phyloP scores from a whole-genome alignment of 2,329 filamentous ascomycete genomes.

The Phaeophleospora eucalypticola region DNA sequence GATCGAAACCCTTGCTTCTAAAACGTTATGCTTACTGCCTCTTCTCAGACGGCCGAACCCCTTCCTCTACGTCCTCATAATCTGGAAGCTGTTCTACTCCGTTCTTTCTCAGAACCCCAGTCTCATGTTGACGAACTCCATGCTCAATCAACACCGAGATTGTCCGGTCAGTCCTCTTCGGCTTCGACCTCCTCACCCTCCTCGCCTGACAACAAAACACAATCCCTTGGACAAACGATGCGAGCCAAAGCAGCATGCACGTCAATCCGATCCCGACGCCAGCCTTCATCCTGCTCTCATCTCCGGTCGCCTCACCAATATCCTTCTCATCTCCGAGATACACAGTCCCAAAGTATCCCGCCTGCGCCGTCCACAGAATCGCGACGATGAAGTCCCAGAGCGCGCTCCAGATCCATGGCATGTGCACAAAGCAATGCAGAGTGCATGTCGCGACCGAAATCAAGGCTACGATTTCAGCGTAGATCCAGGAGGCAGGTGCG shows the following conservation, averaged over 20 bases:
- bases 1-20: no score
- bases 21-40: no score
- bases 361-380: not conserved
- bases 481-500: not conserved
- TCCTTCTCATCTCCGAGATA: not conserved
- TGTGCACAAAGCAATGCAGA: not conserved
- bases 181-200: no score
- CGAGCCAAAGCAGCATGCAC: not conserved
- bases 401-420: not conserved
- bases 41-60: no score
- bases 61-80: no score
- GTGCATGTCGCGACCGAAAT: not conserved
- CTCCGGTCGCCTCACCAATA: not conserved
- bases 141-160: no score
- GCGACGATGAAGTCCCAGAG: not conserved
- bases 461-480: not conserved
- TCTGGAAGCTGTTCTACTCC: no score
- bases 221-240: not conserved
- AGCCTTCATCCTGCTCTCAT: not conserved
- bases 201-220: no score
- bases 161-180: no score
- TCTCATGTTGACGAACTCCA: no score
- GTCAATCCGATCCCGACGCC: not conserved
- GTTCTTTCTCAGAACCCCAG: no score
- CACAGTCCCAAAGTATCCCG: not conserved